Conservation (phyloP, 495 filamentous ascomycete genomes). For the Penicillium steckii region DNA sequence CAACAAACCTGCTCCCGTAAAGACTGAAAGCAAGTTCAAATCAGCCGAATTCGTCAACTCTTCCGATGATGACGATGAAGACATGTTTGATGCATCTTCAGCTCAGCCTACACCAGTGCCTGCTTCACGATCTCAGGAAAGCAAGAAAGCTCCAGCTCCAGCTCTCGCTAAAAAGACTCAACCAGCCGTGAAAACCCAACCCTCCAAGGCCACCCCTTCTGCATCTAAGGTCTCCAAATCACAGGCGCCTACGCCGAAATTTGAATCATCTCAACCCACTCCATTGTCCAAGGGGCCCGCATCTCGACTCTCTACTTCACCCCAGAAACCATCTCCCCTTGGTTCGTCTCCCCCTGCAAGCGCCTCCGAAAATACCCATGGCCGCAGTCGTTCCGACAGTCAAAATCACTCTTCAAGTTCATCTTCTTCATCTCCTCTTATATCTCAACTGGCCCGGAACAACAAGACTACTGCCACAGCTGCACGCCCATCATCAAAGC, state of each 20-base stretch:
- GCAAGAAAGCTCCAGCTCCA: constrained; percentile 8
- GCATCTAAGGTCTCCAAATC: constrained; percentile 22
- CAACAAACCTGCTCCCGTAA: constrained; percentile 41
- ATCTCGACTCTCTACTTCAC: constrained; percentile 50
- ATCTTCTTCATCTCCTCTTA: constrained; percentile 43
- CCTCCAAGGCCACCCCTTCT: constrained; percentile 8
- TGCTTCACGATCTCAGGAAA: constrained; percentile 12
- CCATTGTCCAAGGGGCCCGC: constrained; percentile 37
- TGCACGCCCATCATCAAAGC: constrained; percentile 13
- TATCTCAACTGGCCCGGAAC: constrained; percentile 36
- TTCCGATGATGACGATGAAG: constrained; percentile 69
- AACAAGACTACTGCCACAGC: constrained; percentile 17
- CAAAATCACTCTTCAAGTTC: constrained; percentile 45
- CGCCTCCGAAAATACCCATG: constrained; percentile 58
- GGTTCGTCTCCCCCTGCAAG: constrained; percentile 76
- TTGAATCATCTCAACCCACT: constrained; percentile 21
- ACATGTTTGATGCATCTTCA: constrained; percentile 42
- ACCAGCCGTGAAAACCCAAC: constrained; percentile 14
- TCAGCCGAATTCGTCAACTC: constrained; percentile 75
- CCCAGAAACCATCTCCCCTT: constrained; percentile 71
- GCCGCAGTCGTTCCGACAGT: constrained; percentile 40
- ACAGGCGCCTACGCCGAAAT: constrained; percentile 19
- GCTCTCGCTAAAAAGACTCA: constrained; percentile 6
- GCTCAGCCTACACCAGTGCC: constrained; percentile 19
- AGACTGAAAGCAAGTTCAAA: constrained; percentile 52